Percentiles rank a stretch among this genome's conserved stretches.
These are phyloP conservation scores for Aspergillus sclerotioniger DNA, from an alignment of 495 filamentous ascomycete species.

Conservation along the genomic window DNA sequence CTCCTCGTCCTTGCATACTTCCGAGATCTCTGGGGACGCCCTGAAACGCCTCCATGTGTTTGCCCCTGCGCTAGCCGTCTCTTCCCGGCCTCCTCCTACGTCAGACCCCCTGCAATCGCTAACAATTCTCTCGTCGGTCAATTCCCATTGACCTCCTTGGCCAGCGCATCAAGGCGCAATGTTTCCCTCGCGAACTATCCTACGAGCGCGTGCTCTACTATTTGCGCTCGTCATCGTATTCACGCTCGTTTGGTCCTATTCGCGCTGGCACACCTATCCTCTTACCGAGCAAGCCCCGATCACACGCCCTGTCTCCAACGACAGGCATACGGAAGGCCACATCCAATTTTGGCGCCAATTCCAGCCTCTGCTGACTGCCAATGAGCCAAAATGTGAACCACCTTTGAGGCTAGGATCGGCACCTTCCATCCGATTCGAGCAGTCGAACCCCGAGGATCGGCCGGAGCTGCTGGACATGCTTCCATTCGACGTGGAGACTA, in stretches of 20 bases:
- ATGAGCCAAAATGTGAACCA: slow-evolving; percentile 22
- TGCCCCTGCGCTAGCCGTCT: background rate
- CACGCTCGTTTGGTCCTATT: slow-evolving; percentile 14
- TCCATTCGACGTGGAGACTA: slow-evolving; percentile 25
- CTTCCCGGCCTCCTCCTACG: background rate
- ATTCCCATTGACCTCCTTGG: background rate
- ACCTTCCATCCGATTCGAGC: slow-evolving; percentile 25
- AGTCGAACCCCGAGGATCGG: slow-evolving; percentile 20
- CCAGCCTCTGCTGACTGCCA: slow-evolving; percentile 20
- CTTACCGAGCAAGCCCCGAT: slow-evolving; percentile 4
- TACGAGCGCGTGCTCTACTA: slow-evolving; percentile 21
- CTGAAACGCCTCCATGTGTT: background rate
- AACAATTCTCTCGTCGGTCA: background rate
- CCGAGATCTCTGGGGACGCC: background rate
- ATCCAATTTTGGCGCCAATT: slow-evolving; percentile 29
- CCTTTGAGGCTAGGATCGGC: slow-evolving; percentile 22
- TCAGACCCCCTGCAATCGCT: background rate
- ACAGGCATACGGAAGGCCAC: slow-evolving; percentile 14
- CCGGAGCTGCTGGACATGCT: slow-evolving; percentile 34
- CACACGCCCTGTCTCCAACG: background rate
- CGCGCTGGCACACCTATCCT: slow-evolving; percentile 12
- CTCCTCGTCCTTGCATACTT: background rate
- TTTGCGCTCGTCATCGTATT: slow-evolving; percentile 14
- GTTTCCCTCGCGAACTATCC: slow-evolving; percentile 17
- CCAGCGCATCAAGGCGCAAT: slow-evolving; percentile 3